These are phyloP conservation scores for Fusarium nurragi DNA, from an alignment of 2,329 filamentous ascomycete species.

Conservation along the genomic window DNA sequence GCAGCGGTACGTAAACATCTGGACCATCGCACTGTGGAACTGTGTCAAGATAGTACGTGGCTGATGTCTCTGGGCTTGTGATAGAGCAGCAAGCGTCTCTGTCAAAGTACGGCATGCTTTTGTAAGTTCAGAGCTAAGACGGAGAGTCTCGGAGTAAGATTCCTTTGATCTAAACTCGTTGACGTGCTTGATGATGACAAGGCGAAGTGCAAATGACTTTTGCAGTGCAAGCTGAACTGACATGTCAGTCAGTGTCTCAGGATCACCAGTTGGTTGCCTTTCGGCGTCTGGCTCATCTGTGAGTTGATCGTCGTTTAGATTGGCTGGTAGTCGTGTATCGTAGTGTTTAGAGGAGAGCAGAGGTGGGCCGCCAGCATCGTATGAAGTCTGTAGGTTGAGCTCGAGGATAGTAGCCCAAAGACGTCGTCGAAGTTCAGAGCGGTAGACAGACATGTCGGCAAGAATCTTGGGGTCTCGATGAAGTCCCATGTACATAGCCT, in stretches of 20 bases:
- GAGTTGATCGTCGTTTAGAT: slow-evolving; percentile 63
- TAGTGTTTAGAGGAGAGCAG: slow-evolving; percentile 58
- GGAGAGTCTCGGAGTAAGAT: slow-evolving; percentile 59
- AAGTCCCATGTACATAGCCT: slow-evolving; percentile 66
- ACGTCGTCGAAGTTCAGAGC: slow-evolving; percentile 63
- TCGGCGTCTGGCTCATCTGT: slow-evolving; percentile 48
- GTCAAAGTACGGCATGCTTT: slow-evolving; percentile 50
- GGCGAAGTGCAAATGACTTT: slow-evolving; percentile 55
- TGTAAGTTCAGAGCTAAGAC: slow-evolving; percentile 57
- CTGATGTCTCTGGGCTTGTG: slow-evolving; percentile 44
- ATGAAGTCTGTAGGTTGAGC: slow-evolving; percentile 60
- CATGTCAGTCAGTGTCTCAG: slow-evolving; percentile 53
- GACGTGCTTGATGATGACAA: slow-evolving; percentile 56
- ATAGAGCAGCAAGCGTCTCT: slow-evolving; percentile 49
- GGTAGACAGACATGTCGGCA: slow-evolving; percentile 57
- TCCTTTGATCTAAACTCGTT: slow-evolving; percentile 57
- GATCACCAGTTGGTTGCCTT: slow-evolving; percentile 6
- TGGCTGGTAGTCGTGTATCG: slow-evolving; percentile 60
- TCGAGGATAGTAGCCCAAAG: slow-evolving; percentile 67
- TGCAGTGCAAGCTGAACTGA: slow-evolving; percentile 60
- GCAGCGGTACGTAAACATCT: slow-evolving; percentile 57
- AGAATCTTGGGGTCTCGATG: slow-evolving; percentile 65
- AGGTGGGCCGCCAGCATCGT: slow-evolving; percentile 62
- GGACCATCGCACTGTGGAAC: slow-evolving; percentile 56
- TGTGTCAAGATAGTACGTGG: slow-evolving; percentile 39